phyloP scores from a whole-genome alignment of 2,329 filamentous ascomycete species.

The Curvularia verruculosa region DNA sequence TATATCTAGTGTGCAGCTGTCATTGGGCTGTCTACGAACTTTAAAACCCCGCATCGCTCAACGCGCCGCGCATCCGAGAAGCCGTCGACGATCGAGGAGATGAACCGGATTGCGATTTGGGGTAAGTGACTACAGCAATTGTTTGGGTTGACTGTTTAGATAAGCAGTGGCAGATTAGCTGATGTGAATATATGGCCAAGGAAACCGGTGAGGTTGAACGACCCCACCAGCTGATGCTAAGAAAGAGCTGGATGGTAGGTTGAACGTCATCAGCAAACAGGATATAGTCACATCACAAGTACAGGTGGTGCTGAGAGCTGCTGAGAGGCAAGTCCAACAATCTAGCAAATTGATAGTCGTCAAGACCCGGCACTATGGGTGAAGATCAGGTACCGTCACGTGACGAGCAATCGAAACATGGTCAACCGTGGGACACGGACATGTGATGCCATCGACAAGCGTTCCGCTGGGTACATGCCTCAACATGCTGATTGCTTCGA shows the following conservation, averaged over 20 bases:
- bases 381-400: neutral
- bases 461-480: neutral
- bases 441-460: neutral
- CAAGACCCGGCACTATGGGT: too few relatives aligned
- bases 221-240: neutral
- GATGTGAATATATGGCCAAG: constrained; percentile 10
- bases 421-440: neutral
- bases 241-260: neutral
- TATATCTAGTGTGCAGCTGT: neutral
- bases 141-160: neutral
- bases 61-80: neutral
- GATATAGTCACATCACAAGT: neutral
- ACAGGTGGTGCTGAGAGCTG: neutral
- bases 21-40: neutral
- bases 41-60: neutral
- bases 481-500: neutral
- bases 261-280: neutral
- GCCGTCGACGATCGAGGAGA: neutral
- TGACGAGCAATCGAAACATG: neutral
- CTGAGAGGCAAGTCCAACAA: neutral
- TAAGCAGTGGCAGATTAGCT: constrained; percentile 9
- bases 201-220: constrained; percentile 7
- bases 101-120: constrained; percentile 1
- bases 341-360: neutral
- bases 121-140: neutral